Conservation (phyloP, 1,284 basidiomycete species). For the Vanrija humicola region DNA sequence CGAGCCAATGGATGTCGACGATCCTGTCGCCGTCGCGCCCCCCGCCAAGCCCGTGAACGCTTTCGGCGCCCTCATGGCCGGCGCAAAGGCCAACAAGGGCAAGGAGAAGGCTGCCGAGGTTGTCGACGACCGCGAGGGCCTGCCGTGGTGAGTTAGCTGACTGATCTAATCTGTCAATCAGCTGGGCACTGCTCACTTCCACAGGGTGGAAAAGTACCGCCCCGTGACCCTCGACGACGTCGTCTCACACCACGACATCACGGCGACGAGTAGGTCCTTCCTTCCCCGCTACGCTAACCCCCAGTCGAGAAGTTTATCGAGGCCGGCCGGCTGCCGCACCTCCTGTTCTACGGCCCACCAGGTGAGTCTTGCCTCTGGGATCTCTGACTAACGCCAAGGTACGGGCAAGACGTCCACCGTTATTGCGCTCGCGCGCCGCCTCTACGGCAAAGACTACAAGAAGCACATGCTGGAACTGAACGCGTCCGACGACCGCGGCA, state of each 20-base stretch:
- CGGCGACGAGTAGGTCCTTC: slow-evolving; percentile 68
- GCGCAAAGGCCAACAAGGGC: slow-evolving; percentile 36
- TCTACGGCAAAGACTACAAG: slow-evolving; percentile 73
- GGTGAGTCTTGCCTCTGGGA: slow-evolving; percentile 46
- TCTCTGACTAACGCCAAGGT: slow-evolving; percentile 38
- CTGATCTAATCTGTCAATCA: neutral
- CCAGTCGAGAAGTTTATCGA: slow-evolving; percentile 94
- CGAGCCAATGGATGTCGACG: slow-evolving; percentile 31
- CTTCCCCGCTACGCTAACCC: neutral
- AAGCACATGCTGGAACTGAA: slow-evolving; percentile 98
- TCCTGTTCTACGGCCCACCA: slow-evolving; percentile 96
- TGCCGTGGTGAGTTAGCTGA: slow-evolving; percentile 43
- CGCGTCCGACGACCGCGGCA: slow-evolving; percentile 95
- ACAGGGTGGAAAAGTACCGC: slow-evolving; percentile 93
- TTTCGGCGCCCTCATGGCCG: slow-evolving; percentile 43
- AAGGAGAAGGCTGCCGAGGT: slow-evolving; percentile 37
- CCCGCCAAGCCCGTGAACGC: slow-evolving; percentile 29
- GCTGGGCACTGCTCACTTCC: neutral
- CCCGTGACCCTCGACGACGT: slow-evolving; percentile 84
- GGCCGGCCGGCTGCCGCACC: slow-evolving; percentile 87
- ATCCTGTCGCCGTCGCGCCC: slow-evolving; percentile 11
- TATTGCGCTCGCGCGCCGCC: slow-evolving; percentile 87
- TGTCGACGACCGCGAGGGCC: slow-evolving; percentile 38
- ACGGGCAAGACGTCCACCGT: slow-evolving; percentile 98
- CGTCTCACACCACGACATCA: slow-evolving; percentile 92